Evolutionary conservation across 495 filamentous ascomycete genomes (phyloP).

Genomic region (Hyaloscypha bicolor): DNA sequence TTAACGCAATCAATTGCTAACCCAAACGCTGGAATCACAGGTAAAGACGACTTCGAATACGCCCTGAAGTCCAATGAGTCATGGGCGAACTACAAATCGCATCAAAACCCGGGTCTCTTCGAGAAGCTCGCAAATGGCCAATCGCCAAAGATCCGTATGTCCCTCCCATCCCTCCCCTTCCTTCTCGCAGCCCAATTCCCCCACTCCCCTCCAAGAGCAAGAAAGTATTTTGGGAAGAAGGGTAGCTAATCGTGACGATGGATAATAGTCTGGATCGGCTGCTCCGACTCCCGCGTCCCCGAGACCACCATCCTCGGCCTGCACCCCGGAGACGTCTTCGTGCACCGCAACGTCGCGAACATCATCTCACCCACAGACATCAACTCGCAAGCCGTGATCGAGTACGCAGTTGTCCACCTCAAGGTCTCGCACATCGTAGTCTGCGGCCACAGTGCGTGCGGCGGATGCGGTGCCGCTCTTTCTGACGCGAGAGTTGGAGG

Average conservation of each 20-base stretch:
- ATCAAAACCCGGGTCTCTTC: conserved; percentile 74
- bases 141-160: conserved; percentile 67
- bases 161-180: conserved; percentile 26
- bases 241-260: background rate
- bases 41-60: conserved; percentile 53
- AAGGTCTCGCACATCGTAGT: conserved; percentile 83
- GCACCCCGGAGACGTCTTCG: conserved; percentile 87
- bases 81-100: conserved; percentile 67
- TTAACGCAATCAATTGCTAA: background rate
- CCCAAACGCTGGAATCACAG: background rate
- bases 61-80: conserved; percentile 67
- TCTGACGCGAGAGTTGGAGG: conserved; percentile 67
- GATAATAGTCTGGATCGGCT: conserved; percentile 78
- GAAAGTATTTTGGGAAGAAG: background rate
- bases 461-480: conserved; percentile 73
- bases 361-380: conserved; percentile 78
- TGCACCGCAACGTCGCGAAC: conserved; percentile 95
- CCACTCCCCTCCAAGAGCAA: too few species aligned
- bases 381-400: conserved; percentile 75
- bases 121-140: conserved; percentile 69
- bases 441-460: conserved; percentile 82
- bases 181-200: background rate
- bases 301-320: conserved; percentile 83
- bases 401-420: conserved; percentile 75
- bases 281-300: conserved; percentile 85